Evolutionary conservation across 768 basidiomycete species (phyloP).

Genomic region (Suillus alpinus): DNA sequence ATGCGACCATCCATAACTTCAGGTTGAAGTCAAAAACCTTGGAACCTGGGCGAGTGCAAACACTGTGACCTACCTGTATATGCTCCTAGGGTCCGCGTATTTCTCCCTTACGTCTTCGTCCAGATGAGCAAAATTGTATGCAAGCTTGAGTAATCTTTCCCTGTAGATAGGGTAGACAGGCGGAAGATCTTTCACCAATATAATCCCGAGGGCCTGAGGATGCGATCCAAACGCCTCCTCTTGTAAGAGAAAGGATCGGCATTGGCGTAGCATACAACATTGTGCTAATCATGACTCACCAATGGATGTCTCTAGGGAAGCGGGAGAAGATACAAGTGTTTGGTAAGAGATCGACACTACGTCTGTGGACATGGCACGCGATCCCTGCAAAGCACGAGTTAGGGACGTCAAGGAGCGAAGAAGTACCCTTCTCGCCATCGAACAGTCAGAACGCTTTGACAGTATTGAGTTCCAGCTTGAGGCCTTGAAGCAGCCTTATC

Average conservation of each 20-base stretch:
- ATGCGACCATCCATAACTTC: constrained; percentile 95
- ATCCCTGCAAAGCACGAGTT: constrained; percentile 13
- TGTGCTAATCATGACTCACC: constrained; percentile 35
- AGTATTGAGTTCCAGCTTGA: neutral
- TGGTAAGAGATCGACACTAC: constrained; percentile 60
- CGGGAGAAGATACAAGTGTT: constrained; percentile 51
- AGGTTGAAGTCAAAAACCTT: neutral
- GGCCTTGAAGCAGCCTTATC: neutral
- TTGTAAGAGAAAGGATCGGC: constrained; percentile 23
- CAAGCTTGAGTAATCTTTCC: constrained; percentile 68
- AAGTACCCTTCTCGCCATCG: constrained; percentile 16
- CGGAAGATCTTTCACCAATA: constrained; percentile 83
- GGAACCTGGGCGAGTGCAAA: neutral
- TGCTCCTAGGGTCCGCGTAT: constrained; percentile 68
- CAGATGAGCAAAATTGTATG: constrained; percentile 73
- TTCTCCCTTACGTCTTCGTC: constrained; percentile 66
- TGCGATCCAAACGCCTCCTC: constrained; percentile 83
- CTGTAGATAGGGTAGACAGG: constrained; percentile 57
- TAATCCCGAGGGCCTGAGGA: constrained; percentile 73
- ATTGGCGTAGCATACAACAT: neutral
- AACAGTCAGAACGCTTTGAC: neutral
- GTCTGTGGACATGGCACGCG: constrained; percentile 12
- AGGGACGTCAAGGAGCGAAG: constrained; percentile 1
- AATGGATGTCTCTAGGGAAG: constrained; percentile 56
- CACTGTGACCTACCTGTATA: constrained; percentile 59